Evolutionary conservation across 805 yeast genomes (phyloP).

Genomic region (Monosporozyma yasuniensis): DNA sequence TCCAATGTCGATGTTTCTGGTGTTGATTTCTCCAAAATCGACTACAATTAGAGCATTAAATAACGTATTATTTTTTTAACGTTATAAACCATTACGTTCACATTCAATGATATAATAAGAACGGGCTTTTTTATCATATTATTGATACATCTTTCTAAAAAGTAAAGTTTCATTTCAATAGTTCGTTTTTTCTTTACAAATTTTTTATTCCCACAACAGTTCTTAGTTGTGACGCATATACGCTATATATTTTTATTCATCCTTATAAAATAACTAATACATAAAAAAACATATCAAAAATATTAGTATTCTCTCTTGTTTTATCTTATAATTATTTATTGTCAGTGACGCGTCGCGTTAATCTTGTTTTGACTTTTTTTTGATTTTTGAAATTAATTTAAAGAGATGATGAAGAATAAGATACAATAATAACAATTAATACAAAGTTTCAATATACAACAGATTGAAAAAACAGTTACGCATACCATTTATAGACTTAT

Average conservation of each 20-base stretch:
- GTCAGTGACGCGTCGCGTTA: background rate
- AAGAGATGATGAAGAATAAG: background rate
- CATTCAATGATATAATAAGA: too few relatives aligned
- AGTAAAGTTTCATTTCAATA: background rate
- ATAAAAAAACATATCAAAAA: too few relatives aligned
- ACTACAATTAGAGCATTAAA: background rate
- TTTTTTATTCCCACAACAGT: background rate
- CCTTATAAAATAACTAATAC: background rate
- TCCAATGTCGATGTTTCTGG: background rate
- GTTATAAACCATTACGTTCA: background rate
- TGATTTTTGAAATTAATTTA: background rate
- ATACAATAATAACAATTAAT: background rate
- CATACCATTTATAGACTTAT: background rate
- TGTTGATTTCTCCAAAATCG: background rate
- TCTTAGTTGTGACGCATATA: background rate
- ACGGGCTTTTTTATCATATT: background rate
- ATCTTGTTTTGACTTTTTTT: background rate
- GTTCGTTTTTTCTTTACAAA: background rate
- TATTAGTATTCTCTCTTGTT: too few relatives aligned
- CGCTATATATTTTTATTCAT: background rate
- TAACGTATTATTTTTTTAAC: too few relatives aligned
- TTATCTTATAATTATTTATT: background rate
- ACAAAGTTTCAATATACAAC: background rate
- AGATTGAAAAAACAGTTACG: background rate
- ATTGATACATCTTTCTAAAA: too few relatives aligned